Percentiles rank a stretch among this genome's conserved stretches.
Conservation (phyloP, 257 asterid genomes). For the Nicotiana benthamiana region DNA sequence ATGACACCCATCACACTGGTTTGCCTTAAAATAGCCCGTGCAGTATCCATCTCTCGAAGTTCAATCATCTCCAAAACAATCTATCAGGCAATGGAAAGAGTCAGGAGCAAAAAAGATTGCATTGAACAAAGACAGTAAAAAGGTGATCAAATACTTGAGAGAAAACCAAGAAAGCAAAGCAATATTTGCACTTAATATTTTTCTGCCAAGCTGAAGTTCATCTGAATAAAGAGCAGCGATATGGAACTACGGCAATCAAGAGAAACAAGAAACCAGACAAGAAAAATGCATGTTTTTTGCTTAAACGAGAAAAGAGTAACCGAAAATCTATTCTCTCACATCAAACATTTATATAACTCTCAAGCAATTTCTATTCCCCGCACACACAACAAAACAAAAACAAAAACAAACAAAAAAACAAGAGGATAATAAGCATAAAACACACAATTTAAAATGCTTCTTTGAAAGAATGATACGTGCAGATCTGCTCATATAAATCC, state of each 20-base stretch:
- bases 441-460: background rate
- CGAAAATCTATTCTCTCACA: background rate
- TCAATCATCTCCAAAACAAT: conserved; percentile 98
- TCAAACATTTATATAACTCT: background rate
- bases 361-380: background rate
- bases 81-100: conserved; percentile 22
- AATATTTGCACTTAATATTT: background rate
- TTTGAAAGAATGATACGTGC: background rate
- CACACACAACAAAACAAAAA: no score
- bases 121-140: background rate
- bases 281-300: background rate
- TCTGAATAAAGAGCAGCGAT: background rate
- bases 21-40: conserved; percentile 92
- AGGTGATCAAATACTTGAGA: background rate
- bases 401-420: background rate
- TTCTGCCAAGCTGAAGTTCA: background rate
- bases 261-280: background rate
- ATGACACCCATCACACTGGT: conserved; percentile 98
- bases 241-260: background rate
- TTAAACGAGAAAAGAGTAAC: background rate
- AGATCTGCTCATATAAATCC: conserved; percentile 93
- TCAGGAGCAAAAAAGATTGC: background rate
- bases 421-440: background rate
- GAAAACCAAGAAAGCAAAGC: background rate
- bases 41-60: conserved; percentile 96